Evolutionary conservation across 495 filamentous ascomycete species (phyloP), one percentile per base, ranked within the genome.

Genomic region (Chaetomium fimeti): DNA sequence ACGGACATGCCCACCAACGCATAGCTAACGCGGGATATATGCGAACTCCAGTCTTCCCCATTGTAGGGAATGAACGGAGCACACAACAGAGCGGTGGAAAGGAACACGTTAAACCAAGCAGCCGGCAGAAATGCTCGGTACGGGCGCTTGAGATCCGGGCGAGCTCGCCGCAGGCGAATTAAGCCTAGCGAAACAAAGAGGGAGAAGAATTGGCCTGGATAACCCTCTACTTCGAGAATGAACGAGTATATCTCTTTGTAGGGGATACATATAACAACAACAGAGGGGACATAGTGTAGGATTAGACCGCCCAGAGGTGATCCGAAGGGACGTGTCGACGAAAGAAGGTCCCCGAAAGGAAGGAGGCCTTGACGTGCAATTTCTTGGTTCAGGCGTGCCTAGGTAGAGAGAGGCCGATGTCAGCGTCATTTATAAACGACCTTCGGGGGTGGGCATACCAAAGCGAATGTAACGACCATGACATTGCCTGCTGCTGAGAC

Each of bases 381-480:
- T 67, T 82, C 80, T 57, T 82, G 80, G 59, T 80, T 79, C 1
- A 84, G 69, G 47, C 88, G 85, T 8, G 88, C 83, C 88, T 90
- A 32, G 3, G 32, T 36, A 5, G 32, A 36, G 32, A 5, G 3
- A n/a, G n/a, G n/a, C n/a, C 8, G 32, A 9, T 36, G 32, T 36
- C 8, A 36, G 32, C 32, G 7, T 36, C 12, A 1, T 36, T 11
- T 11, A 36, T 36, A 1, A 32, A 32, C 32, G 12, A 11, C 3
- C n/a, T n/a, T n/a, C 3, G 12, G 25, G 28, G 3, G 20, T 24
- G 22, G 20, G 59, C 43, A 48, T 59, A 53, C 48, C 56, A 57
- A 57, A 9, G 83, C 75, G 71, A 89, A 91, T 9, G 88, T 89
- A 8, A 90, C 88, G 1, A 91, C 88, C 87, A 92, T 90, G 2